Base-by-base conservation (phyloP, 345 rosid species). In the Dipteronia dyeriana region DNA sequence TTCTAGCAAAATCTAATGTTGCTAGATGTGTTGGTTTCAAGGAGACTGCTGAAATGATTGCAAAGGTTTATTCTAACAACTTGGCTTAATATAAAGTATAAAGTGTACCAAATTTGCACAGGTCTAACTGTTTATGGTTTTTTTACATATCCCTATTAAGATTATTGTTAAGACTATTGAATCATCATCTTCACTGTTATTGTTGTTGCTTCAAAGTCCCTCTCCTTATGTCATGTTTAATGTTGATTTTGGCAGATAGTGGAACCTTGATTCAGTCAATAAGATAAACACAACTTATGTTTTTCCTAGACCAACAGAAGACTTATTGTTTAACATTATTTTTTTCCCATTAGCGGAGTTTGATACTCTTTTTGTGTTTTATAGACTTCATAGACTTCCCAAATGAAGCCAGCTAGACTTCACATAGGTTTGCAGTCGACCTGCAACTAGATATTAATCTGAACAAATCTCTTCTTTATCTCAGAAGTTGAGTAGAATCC, bases 31-130 rank as follows among this genome's bases (percentile, higher is more conserved):
- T 91, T 19, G 95, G 93, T 86, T 95, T 95, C 76, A 93, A 81
- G 84, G 98, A 93, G 88, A 95, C 98, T 41, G 93, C 96, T 51
- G 97, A 93, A 76, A 85, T 87, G 73, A 90, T 95, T 77, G 96
- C 99, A 69, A 95, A 95, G 98, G 97, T 93, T 39, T 49, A 62
- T 64, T 70, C 14, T 23, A 38, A 6, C 23, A 23, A 6, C 38
- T 75, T 13, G 47, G 4, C 66, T 67, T 59, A 38, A 20, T 22
- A 34, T 66, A 20, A 34, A 26, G 0, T 39, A 1, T 8, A 38
- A 47, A 8, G 68, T 17, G n/a, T 57, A 57, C 38, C 9, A n/a
- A 59, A 25, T 59, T 59, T 59, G 26, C 9, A 10, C 9, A 59
- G 9, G 26, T 14, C 19, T 14, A 53, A 53, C n/a, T 53, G 57